Evolutionary conservation across 306 rosid genomes (phyloP), one percentile per base, ranked within the genome.

Genomic region (Canavalia gladiata): DNA sequence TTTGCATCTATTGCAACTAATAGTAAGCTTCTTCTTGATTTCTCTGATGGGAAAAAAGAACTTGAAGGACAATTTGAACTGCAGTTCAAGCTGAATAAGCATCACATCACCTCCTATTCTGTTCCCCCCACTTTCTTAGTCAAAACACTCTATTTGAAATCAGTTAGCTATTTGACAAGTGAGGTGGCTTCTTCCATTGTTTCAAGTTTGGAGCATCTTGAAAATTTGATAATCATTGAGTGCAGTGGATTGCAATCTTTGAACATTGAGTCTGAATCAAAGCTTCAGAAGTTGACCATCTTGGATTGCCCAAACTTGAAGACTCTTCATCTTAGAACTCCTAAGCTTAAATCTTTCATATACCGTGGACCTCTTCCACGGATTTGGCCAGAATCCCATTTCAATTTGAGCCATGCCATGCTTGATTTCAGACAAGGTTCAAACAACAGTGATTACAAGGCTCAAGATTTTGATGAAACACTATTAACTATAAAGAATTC

Each of bases 391-490:
- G 88, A 88, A 80, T 47, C 84, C 49, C 96, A 92, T 79, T 94
- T 91, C 87, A 94, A 94, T 70, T 60, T 94, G 75, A 59, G 54
- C 25, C 89, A 89, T 83, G 97, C 91, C 71, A 87, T 66, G 88
- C 88, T 94, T 45, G 97, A 92, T 80, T 90, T 88, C 85, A 90
- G 92, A 85, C 86, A 72, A 45, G 97, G 93, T 45, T 92, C 83
- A 5, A 58, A 76, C 46, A 12, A 58, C 73, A 68, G 42, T 18
- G 59, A 84, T 31, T 79, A 88, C 79, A 75, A 68, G 58, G 64
- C 86, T 74, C 72, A 68, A 69, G 87, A 94, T 56, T 94, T 94
- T 50, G 90, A 92, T 63, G 85, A 92, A 11, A 59, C 86, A 80
- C 67, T 94, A 2, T 81, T 94, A 56, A 90, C 97, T 64, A 76